Evolutionary conservation across 2,329 filamentous ascomycete species (phyloP).

Genomic region (Calonectria ilicicola): DNA sequence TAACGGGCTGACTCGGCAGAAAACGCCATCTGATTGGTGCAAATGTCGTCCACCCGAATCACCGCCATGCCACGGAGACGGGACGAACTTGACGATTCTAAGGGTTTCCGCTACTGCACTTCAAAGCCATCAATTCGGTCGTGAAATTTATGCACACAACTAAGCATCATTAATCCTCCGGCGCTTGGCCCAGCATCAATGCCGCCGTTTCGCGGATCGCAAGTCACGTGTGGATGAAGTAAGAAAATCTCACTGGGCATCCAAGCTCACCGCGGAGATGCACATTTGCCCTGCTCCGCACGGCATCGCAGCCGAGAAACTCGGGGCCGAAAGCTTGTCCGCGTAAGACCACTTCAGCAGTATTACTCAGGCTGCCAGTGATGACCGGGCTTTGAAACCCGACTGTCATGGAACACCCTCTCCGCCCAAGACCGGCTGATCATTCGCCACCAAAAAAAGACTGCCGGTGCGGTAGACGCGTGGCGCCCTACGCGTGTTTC

Average conservation of each 20-base stretch:
- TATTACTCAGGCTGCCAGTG: background rate
- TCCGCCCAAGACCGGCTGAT: background rate
- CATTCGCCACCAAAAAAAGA: background rate
- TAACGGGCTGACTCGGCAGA: too few species aligned
- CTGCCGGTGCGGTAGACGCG: background rate
- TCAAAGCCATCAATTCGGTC: background rate
- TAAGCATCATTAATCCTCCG: conserved; percentile 1
- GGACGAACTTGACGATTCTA: background rate
- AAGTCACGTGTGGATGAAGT: background rate
- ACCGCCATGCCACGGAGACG: background rate
- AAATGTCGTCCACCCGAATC: background rate
- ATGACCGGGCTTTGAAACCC: background rate
- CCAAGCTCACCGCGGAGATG: background rate
- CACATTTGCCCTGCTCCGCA: background rate
- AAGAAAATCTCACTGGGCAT: background rate
- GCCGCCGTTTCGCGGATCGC: background rate
- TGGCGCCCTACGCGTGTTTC: background rate
- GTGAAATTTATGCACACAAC: background rate
- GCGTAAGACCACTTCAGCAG: too few species aligned
- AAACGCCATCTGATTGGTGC: too few species aligned
- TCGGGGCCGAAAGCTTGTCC: background rate
- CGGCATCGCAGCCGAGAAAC: background rate
- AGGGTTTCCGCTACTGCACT: background rate
- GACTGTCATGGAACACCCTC: background rate
- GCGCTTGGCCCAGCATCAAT: background rate